Evolutionary conservation across 345 rosid species (phyloP).

Genomic region (Tarenaya hassleriana): DNA sequence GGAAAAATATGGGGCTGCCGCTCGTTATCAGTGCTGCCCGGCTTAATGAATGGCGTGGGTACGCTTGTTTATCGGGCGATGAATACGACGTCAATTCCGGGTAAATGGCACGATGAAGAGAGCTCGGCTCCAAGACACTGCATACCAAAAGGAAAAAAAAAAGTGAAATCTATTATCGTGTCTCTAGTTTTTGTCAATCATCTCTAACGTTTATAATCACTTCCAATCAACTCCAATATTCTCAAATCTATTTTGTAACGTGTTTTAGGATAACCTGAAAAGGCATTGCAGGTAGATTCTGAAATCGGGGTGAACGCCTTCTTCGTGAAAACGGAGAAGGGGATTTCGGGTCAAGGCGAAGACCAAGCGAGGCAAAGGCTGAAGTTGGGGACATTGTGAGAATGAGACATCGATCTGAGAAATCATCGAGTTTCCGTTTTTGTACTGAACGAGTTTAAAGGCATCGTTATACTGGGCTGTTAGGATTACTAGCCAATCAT

Average conservation of each 20-base stretch:
- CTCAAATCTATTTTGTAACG: no score
- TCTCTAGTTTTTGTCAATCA: no score
- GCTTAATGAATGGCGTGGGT: constrained; percentile 89
- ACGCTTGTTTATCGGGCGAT: constrained; percentile 77
- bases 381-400: constrained; percentile 88
- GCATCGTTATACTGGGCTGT: constrained; percentile 79
- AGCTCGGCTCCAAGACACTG: constrained; percentile 84
- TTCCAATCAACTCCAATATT: no score
- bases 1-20: constrained; percentile 93
- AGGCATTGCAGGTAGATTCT: constrained; percentile 93
- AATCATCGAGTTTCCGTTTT: constrained; percentile 48
- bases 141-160: constrained; percentile 21
- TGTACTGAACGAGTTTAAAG: constrained; percentile 53
- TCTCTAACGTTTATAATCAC: no score
- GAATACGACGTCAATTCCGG: constrained; percentile 71
- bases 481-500: constrained; percentile 96
- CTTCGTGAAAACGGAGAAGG: constrained; percentile 89
- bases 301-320: constrained; percentile 97
- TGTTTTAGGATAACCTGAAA: constrained; percentile 81
- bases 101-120: constrained; percentile 83
- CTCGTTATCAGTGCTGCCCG: constrained; percentile 87
- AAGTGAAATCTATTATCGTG: no score
- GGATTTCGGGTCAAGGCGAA: constrained; percentile 93
- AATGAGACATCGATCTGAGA: constrained; percentile 78
- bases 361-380: constrained; percentile 76